Evolutionary conservation across 495 filamentous ascomycete species (phyloP), one percentile per base, ranked within the genome.

Genomic region (Penicillium atrosanguineum): DNA sequence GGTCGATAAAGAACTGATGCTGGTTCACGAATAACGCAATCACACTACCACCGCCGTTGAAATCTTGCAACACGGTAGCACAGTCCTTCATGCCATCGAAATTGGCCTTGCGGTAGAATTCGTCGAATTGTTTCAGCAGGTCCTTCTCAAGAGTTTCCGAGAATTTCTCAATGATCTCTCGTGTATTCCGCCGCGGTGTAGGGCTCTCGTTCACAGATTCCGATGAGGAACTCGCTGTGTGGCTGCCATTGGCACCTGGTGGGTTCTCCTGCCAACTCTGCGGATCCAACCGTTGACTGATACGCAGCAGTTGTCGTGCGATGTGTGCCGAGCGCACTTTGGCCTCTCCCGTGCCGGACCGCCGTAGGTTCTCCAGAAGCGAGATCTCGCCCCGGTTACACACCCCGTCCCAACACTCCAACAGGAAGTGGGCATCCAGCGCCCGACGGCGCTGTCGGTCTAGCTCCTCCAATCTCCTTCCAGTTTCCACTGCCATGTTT

Each of bases 1-100:
- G 78, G 59, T 97, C 91, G 60, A 99, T 97, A 73, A 99, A 99
- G 72, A 97, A 97, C 63, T 96, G 87, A 73, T 97, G 95, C 70
- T 99, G 95, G 69, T 99, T 99, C 59, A 99, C 93, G 65, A 96
- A 99, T 43, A 91, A 78, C 26, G 87, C 91, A 62, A 97, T 92
- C 44, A 96, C 94, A 71, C 90, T 96, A 44, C 88, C 83, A 31
- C 95, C 95, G 28, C 90, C 89, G 71, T 91, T 95, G 79, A 99
- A 99, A 75, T 97, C 94, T 64, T 93, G 80, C 56, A 99, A 78
- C 34, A 96, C 94, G 52, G 87, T 90, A 19, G 95, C 92, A 64
- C 95, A 97, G 46, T 91, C 89, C 71, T 85, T 84, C 95, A 99
- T 99, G 52, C 91, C 89, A 56, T 97, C 90, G 59, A 94, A 95